These are phyloP conservation scores for Microsporum canis DNA, from an alignment of 2,329 filamentous ascomycete genomes.

Conservation along the genomic window DNA sequence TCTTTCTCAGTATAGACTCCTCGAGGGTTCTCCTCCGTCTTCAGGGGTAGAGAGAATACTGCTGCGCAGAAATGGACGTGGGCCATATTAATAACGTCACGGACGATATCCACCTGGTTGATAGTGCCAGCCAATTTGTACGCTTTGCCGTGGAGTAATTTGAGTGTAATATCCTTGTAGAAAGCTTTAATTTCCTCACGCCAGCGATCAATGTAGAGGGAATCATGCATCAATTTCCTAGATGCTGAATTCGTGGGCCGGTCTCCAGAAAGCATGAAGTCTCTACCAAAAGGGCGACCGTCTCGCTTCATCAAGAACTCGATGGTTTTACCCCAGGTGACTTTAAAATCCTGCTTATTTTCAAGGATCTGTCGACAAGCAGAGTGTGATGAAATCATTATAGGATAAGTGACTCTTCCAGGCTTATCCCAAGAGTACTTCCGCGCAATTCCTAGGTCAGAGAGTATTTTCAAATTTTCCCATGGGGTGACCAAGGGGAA, in stretches of 20 bases:
- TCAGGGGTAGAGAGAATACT: constrained; percentile 19
- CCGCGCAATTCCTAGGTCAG: constrained; percentile 13
- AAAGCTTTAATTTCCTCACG: constrained; percentile 13
- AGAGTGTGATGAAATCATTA: constrained; percentile 13
- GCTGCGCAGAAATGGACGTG: constrained; percentile 19
- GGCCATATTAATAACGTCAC: constrained; percentile 18
- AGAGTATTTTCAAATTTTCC: constrained; percentile 19
- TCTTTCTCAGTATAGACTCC: constrained; percentile 42
- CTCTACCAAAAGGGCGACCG: constrained; percentile 14
- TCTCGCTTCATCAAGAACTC: constrained; percentile 14
- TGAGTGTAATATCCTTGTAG: constrained; percentile 14
- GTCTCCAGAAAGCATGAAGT: constrained; percentile 19
- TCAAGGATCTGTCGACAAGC: constrained; percentile 15
- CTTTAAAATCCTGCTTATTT: constrained; percentile 17
- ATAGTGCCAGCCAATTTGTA: constrained; percentile 35
- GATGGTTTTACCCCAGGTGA: constrained; percentile 18
- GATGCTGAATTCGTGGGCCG: constrained; percentile 12
- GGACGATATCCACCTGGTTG: constrained; percentile 18
- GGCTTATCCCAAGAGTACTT: constrained; percentile 17
- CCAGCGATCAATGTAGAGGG: constrained; percentile 15
- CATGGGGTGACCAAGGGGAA: constrained; percentile 20
- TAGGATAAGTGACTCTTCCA: constrained; percentile 9
- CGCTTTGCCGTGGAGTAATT: constrained; percentile 23
- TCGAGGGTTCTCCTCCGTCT: constrained; percentile 17
- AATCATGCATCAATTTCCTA: constrained; percentile 14